These are phyloP conservation scores for Arthroderma uncinatum DNA, from an alignment of 2,329 filamentous ascomycete species.

Conservation along the genomic window DNA sequence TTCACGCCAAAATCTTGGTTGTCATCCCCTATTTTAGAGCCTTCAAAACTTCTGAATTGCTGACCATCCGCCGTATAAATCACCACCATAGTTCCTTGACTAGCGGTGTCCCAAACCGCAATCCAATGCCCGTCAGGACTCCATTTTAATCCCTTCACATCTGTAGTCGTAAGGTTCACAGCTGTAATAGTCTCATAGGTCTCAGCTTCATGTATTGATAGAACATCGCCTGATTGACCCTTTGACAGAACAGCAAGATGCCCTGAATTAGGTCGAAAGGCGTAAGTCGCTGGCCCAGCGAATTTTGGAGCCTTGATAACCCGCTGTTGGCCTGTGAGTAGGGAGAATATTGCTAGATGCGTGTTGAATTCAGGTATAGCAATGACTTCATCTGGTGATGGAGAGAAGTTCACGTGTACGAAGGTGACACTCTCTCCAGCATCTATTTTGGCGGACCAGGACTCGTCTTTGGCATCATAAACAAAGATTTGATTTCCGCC, in stretches of 20 bases:
- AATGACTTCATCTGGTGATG: constrained; percentile 28
- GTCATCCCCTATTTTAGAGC: constrained; percentile 22
- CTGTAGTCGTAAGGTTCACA: constrained; percentile 38
- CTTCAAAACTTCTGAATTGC: constrained; percentile 43
- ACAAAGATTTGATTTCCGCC: constrained; percentile 27
- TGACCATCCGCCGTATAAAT: constrained; percentile 51
- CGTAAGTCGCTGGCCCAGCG: constrained; percentile 26
- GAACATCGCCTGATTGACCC: constrained; percentile 27
- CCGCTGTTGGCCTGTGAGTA: constrained; percentile 27
- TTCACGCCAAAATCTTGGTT: constrained; percentile 41
- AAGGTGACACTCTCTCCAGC: constrained; percentile 28
- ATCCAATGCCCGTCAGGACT: constrained; percentile 51
- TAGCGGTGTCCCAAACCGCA: constrained; percentile 45
- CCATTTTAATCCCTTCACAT: constrained; percentile 50
- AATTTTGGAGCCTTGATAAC: constrained; percentile 34
- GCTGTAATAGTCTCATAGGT: constrained; percentile 28
- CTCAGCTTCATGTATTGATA: constrained; percentile 30
- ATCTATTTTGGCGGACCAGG: constrained; percentile 32
- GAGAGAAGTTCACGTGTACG: constrained; percentile 29
- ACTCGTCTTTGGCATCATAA: constrained; percentile 29
- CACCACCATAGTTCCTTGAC: constrained; percentile 40
- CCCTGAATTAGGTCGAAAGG: constrained; percentile 30
- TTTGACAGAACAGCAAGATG: constrained; percentile 33
- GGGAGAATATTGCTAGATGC: constrained; percentile 27
- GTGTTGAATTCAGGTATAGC: constrained; percentile 32